Evolutionary conservation across 2,329 filamentous ascomycete genomes (phyloP).

Genomic region (Parascedosporium putredinis): DNA sequence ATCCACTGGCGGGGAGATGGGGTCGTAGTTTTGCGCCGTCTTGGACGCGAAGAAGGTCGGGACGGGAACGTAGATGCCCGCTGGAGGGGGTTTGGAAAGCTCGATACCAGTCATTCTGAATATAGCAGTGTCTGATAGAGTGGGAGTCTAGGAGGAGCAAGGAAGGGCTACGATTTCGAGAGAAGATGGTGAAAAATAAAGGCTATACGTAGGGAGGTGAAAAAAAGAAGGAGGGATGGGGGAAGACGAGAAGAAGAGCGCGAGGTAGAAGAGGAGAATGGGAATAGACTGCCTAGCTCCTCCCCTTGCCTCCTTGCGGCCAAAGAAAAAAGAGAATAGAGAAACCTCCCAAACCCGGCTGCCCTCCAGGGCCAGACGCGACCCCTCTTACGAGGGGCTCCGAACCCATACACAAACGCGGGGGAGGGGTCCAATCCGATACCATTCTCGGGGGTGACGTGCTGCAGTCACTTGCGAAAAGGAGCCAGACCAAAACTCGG

Average conservation of each 20-base stretch:
- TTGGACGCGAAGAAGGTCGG: constrained; percentile 51
- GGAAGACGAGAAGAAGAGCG: background rate
- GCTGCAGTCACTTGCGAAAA: background rate
- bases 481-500: background rate
- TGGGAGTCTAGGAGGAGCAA: background rate
- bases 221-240: background rate
- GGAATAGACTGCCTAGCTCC: no score
- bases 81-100: constrained; percentile 28
- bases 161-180: no score
- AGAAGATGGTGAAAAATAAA: no score
- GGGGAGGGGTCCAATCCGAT: background rate
- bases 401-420: background rate
- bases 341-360: no score
- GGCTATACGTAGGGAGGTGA: no score
- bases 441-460: background rate
- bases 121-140: background rate
- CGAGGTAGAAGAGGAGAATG: background rate
- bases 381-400: no score
- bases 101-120: constrained; percentile 14
- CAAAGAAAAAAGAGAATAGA: no score
- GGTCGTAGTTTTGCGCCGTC: constrained; percentile 29
- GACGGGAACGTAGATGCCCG: constrained; percentile 48
- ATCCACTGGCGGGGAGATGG: constrained; percentile 42
- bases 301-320: no score
- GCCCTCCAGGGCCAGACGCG: no score